phyloP scores from a whole-genome alignment of 768 basidiomycete species.

The Leccinellum luteum region DNA sequence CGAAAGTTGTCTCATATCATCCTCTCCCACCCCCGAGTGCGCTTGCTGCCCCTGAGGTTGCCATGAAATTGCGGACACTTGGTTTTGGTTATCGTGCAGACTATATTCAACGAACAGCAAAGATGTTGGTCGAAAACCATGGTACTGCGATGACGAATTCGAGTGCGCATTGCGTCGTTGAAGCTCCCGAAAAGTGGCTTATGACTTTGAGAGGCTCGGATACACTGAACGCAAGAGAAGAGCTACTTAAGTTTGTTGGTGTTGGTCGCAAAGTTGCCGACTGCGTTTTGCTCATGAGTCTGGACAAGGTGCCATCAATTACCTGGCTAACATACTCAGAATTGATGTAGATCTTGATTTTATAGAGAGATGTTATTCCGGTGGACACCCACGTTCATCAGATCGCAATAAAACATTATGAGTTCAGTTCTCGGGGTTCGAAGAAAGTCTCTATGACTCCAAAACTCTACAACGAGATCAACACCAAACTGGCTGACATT shows the following conservation, averaged over 20 bases:
- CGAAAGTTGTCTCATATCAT: slow-evolving; percentile 50
- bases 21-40: slow-evolving; percentile 81
- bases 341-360: slow-evolving; percentile 3
- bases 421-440: slow-evolving; percentile 44
- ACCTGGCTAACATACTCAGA: background rate
- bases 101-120: slow-evolving; percentile 81
- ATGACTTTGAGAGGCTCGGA: slow-evolving; percentile 44
- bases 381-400: slow-evolving; percentile 96
- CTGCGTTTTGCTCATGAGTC: slow-evolving; percentile 88
- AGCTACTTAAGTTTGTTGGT: slow-evolving; percentile 80
- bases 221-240: slow-evolving; percentile 63
- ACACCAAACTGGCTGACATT: slow-evolving; percentile 50
- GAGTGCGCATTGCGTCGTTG: slow-evolving; percentile 18
- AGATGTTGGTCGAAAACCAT: slow-evolving; percentile 66
- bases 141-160: slow-evolving; percentile 15
- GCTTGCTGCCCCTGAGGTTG: slow-evolving; percentile 58
- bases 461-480: slow-evolving; percentile 73
- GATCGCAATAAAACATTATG: slow-evolving; percentile 80
- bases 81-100: slow-evolving; percentile 96
- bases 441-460: slow-evolving; percentile 68
- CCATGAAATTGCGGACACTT: slow-evolving; percentile 65
- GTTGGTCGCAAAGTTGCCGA: slow-evolving; percentile 98
- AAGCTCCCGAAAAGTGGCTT: slow-evolving; percentile 64
- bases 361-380: slow-evolving; percentile 82
- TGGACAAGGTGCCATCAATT: slow-evolving; percentile 68